Evolutionary conservation across 2,329 filamentous ascomycete species (phyloP).

Genomic region (Fusarium udum): DNA sequence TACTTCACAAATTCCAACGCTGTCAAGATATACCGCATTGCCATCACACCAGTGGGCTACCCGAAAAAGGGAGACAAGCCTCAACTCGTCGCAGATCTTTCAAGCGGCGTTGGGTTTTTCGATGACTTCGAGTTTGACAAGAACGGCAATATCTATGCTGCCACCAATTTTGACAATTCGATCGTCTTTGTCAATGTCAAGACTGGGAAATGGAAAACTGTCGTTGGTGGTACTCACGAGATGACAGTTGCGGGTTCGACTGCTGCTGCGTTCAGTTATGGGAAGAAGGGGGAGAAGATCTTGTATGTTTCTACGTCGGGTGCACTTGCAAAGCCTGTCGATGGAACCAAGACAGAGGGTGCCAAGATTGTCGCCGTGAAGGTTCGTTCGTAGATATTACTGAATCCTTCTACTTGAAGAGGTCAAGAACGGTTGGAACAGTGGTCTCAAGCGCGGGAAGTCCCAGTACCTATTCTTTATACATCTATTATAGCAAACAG

Average conservation of each 20-base stretch:
- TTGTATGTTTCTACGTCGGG: conserved; percentile 31
- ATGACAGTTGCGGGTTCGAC: conserved; percentile 39
- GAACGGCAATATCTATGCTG: conserved; percentile 31
- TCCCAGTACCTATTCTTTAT: background rate
- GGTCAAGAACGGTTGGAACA: background rate
- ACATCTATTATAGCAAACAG: background rate
- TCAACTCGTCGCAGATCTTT: conserved; percentile 33
- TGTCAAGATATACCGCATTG: conserved; percentile 22
- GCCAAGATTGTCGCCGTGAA: conserved; percentile 34
- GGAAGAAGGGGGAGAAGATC: conserved; percentile 6
- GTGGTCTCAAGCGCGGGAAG: background rate
- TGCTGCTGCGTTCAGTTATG: conserved; percentile 28
- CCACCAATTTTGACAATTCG: conserved; percentile 37
- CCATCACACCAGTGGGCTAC: conserved; percentile 18
- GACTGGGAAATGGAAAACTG: conserved; percentile 19
- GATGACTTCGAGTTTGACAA: conserved; percentile 38
- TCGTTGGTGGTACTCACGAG: conserved; percentile 11
- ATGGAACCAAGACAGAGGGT: conserved; percentile 28
- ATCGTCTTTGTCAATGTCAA: conserved; percentile 26
- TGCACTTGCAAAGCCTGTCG: conserved; percentile 25
- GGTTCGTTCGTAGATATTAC: background rate
- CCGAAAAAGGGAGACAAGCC: conserved; percentile 26
- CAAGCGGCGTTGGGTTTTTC: conserved; percentile 10
- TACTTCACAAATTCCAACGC: conserved; percentile 15
- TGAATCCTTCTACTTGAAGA: accelerated